Percentiles rank a stretch among this genome's conserved stretches.
Conservation (phyloP, 2,329 filamentous ascomycete species). For the Trichothecium sympodiale region DNA sequence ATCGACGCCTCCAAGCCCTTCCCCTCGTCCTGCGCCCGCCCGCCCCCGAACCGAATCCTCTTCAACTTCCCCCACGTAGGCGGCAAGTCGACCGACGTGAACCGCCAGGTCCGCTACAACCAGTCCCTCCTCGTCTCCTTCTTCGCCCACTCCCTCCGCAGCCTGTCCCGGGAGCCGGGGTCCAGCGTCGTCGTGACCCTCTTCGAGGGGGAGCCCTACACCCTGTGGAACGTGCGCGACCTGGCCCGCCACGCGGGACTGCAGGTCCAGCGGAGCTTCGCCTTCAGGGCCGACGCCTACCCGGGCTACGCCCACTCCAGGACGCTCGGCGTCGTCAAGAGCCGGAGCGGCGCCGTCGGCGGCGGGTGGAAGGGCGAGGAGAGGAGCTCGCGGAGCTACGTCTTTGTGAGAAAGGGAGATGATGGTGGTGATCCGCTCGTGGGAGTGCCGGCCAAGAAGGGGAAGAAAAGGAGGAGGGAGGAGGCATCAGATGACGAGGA, state of each 20-base stretch:
- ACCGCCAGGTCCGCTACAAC: conserved; percentile 87
- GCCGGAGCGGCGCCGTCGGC: conserved; percentile 28
- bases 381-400: conserved; percentile 42
- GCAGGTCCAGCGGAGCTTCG: conserved; percentile 58
- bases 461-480: conserved; percentile 19
- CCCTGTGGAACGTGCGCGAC: conserved; percentile 88
- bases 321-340: conserved; percentile 55
- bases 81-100: conserved; percentile 83
- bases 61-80: conserved; percentile 99
- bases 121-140: conserved; percentile 66
- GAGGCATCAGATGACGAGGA: conserved; percentile 20
- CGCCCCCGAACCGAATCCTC: conserved; percentile 61
- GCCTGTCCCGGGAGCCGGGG: conserved; percentile 35
- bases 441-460: conserved; percentile 9
- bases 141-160: conserved; percentile 43
- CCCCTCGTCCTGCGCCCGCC: conserved; percentile 29
- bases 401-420: conserved; percentile 51
- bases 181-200: conserved; percentile 70
- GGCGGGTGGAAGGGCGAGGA: conserved; percentile 31
- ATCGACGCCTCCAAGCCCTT: conserved; percentile 58
- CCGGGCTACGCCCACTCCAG: conserved; percentile 64
- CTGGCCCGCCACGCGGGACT: conserved; percentile 69
- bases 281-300: conserved; percentile 56
- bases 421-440: conserved; percentile 11
- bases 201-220: conserved; percentile 91